A percentile compares a stretch with the other conserved stretches of the same genome.
phyloP scores from a whole-genome alignment of 306 rosid genomes.

The Pueraria montana region DNA sequence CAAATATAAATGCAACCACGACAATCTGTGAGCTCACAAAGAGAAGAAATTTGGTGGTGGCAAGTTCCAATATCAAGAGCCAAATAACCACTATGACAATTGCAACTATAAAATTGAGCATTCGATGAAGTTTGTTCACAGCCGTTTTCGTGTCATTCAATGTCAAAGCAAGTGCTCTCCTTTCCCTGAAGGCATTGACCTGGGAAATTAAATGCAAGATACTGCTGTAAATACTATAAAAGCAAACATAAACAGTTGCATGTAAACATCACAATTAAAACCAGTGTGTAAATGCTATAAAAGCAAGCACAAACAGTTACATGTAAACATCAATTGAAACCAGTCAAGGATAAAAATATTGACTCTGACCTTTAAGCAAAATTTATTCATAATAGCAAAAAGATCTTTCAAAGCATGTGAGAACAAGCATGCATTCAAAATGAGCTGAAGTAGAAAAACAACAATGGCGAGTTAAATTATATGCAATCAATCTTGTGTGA shows the following conservation, averaged over 20 bases:
- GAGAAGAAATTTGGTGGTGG: conserved; percentile 75
- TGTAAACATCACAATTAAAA: conserved; percentile 6
- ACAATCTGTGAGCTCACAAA: conserved; percentile 87
- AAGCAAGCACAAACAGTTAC: conserved; percentile 12
- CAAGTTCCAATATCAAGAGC: conserved; percentile 83
- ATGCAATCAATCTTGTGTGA: not conserved
- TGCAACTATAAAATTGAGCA: conserved; percentile 77
- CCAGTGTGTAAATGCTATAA: not conserved
- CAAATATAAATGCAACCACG: conserved; percentile 86
- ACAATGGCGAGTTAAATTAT: not conserved
- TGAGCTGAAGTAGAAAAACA: not conserved
- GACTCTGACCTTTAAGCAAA: conserved; percentile 28
- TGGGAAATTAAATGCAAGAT: conserved; percentile 47
- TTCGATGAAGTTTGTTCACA: conserved; percentile 81
- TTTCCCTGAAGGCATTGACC: conserved; percentile 94
- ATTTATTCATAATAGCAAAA: not conserved
- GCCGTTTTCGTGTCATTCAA: conserved; percentile 97
- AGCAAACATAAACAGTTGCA: conserved; percentile 12
- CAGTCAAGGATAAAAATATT: conserved; percentile 2
- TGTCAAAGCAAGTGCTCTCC: conserved; percentile 93
- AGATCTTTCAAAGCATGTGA: not conserved
- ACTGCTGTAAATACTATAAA: not conserved
- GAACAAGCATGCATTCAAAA: conserved; percentile 19
- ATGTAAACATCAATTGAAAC: conserved; percentile 26
- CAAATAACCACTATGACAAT: conserved; percentile 65